phyloP scores from a whole-genome alignment of 768 basidiomycete species.

The Lentinula detonsa region DNA sequence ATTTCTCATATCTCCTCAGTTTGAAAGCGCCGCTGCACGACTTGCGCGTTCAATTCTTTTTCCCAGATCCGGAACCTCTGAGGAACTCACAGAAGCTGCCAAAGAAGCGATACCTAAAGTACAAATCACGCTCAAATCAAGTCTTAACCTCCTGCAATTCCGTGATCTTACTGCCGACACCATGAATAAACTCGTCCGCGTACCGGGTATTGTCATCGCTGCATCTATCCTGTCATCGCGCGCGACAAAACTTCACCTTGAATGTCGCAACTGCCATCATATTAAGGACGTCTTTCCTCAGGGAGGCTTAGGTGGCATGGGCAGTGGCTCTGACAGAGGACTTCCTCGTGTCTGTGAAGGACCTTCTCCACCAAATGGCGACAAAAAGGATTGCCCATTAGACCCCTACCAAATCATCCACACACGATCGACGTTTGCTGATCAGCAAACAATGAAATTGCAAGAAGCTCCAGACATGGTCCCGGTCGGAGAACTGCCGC shows the following conservation, averaged over 20 bases:
- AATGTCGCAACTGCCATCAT: slow-evolving; percentile 86
- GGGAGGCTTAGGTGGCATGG: slow-evolving; percentile 80
- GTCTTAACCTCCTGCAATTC: slow-evolving; percentile 89
- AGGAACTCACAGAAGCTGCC: slow-evolving; percentile 35
- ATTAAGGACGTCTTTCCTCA: slow-evolving; percentile 73
- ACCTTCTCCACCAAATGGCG: slow-evolving; percentile 60
- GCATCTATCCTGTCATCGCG: slow-evolving; percentile 91
- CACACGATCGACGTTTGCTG: slow-evolving; percentile 89
- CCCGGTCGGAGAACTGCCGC: slow-evolving; percentile 94
- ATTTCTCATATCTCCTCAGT: slow-evolving; percentile 37
- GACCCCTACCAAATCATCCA: slow-evolving; percentile 97
- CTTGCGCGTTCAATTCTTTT: slow-evolving; percentile 81
- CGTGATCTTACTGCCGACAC: slow-evolving; percentile 90
- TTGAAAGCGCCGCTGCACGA: slow-evolving; percentile 86
- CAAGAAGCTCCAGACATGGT: slow-evolving; percentile 99
- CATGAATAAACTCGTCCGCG: slow-evolving; percentile 92
- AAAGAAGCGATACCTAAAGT: slow-evolving; percentile 52
- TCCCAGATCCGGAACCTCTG: slow-evolving; percentile 58
- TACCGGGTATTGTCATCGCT: slow-evolving; percentile 97
- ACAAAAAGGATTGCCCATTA: slow-evolving; percentile 90
- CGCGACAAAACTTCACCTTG: slow-evolving; percentile 86
- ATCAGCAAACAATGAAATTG: slow-evolving; percentile 93
- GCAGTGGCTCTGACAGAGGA: slow-evolving; percentile 77
- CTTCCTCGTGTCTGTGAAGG: slow-evolving; percentile 88
- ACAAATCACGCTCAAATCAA: slow-evolving; percentile 86